A percentile compares a stretch with the other conserved stretches of the same genome.
phyloP scores from a whole-genome alignment of 2,329 filamentous ascomycete species.

The Zelopaecilomyces penicillatus region DNA sequence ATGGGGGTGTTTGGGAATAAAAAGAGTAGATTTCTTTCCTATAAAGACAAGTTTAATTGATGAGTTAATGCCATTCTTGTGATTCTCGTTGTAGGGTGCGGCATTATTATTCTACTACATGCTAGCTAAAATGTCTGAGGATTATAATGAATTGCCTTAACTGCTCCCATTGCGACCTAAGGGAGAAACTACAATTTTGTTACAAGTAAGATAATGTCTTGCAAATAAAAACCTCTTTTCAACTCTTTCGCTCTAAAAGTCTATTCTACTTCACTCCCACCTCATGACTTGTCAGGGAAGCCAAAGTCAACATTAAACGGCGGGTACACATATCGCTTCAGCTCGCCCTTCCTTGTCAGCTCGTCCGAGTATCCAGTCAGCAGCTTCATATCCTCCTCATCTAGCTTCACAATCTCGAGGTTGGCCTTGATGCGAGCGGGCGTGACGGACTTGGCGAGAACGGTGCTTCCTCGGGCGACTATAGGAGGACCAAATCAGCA shows the following conservation, averaged over 20 bases:
- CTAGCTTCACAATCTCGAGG: constrained; percentile 56
- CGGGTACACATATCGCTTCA: constrained; percentile 58
- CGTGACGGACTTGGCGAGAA: constrained; percentile 66
- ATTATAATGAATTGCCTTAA: no score
- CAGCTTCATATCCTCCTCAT: constrained; percentile 53
- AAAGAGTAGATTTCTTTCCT: neutral
- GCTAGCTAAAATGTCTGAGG: neutral
- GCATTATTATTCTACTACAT: neutral
- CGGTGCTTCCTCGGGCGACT: constrained; percentile 62
- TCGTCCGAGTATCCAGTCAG: constrained; percentile 47
- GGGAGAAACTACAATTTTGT: no score
- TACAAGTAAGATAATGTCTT: no score
- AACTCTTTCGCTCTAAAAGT: neutral
- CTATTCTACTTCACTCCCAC: constrained; percentile 2
- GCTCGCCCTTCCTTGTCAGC: constrained; percentile 40
- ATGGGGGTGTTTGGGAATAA: neutral
- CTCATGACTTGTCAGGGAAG: constrained; percentile 56
- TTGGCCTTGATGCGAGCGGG: constrained; percentile 62
- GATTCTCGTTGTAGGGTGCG: neutral
- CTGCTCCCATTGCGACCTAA: no score
- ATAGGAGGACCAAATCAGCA: neutral
- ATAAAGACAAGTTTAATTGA: constrained; percentile 8
- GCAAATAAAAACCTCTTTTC: neutral
- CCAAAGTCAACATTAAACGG: constrained; percentile 61
- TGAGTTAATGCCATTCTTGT: neutral